phyloP scores from a whole-genome alignment of 2,329 filamentous ascomycete genomes.

The Exophiala phaeomuriformis region DNA sequence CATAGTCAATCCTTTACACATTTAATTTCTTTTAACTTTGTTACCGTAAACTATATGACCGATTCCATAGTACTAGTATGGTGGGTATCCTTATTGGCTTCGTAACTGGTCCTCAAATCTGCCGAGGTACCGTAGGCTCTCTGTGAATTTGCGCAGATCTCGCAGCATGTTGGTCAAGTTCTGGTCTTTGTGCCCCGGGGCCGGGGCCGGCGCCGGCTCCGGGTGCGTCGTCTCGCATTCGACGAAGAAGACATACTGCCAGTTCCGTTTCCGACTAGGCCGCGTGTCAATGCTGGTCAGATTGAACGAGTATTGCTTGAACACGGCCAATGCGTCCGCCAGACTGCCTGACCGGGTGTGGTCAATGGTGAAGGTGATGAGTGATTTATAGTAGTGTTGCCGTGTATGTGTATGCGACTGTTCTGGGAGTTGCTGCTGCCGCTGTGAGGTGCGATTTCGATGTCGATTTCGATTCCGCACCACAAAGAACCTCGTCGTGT shows the following conservation, averaged over 20 bases:
- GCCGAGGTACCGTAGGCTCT: conserved; percentile 31
- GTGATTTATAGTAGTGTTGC: conserved; percentile 51
- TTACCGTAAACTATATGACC: too few relatives aligned
- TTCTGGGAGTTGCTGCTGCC: background rate
- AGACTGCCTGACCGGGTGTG: conserved; percentile 73
- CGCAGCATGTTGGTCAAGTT: conserved; percentile 30
- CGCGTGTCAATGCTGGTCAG: conserved; percentile 85
- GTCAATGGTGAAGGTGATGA: conserved; percentile 76
- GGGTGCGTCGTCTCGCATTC: conserved; percentile 56
- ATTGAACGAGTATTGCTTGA: conserved; percentile 65
- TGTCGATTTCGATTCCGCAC: conserved; percentile 29
- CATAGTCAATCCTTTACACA: conserved; percentile 13
- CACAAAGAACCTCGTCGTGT: conserved; percentile 44
- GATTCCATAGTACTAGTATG: too few relatives aligned
- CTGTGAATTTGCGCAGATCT: conserved; percentile 34
- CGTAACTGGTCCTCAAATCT: conserved; percentile 22
- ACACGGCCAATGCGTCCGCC: conserved; percentile 71
- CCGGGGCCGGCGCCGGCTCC: too few relatives aligned
- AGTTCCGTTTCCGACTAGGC: conserved; percentile 47
- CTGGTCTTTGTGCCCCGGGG: conserved; percentile 17
- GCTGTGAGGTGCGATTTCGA: background rate
- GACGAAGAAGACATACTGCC: conserved; percentile 92
- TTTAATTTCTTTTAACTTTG: background rate
- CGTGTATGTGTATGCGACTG: background rate
- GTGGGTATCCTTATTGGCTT: background rate